phyloP scores from a whole-genome alignment of 805 yeast species.

The Ogataea saltuana region DNA sequence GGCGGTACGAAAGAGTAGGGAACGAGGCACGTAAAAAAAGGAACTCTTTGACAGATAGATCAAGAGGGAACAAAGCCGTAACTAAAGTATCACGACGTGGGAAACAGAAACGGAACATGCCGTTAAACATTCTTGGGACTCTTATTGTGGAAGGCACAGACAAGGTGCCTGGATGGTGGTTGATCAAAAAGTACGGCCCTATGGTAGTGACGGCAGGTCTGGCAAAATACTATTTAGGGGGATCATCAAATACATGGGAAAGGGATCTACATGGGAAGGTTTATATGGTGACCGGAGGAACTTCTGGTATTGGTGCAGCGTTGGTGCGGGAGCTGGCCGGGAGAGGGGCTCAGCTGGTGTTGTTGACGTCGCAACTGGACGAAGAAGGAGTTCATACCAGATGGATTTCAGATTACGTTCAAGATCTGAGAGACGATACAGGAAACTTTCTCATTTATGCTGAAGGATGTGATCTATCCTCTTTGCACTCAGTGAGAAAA shows the following conservation, averaged over 20 bases:
- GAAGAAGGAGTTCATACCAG: constrained; percentile 37
- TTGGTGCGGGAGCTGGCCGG: constrained; percentile 72
- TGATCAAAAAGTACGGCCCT: constrained; percentile 61
- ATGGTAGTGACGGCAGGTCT: constrained; percentile 45
- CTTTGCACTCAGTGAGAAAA: constrained; percentile 72
- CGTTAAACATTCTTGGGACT: constrained; percentile 75
- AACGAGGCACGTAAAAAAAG: background rate
- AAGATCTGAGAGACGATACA: constrained; percentile 70
- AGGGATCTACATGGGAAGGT: constrained; percentile 91
- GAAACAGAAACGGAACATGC: too few species aligned
- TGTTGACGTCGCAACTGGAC: constrained; percentile 64
- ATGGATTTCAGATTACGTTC: constrained; percentile 80
- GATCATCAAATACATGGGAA: constrained; percentile 86
- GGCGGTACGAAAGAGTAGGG: constrained; percentile 3
- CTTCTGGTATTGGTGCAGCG: constrained; percentile 84
- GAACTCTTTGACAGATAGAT: background rate
- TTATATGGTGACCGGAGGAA: constrained; percentile 85
- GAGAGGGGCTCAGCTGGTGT: constrained; percentile 82
- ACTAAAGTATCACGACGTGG: background rate
- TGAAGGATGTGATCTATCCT: constrained; percentile 82
- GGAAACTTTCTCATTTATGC: constrained; percentile 79
- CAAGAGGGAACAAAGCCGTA: background rate
- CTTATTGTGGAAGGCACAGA: constrained; percentile 72
- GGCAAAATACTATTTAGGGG: constrained; percentile 74
- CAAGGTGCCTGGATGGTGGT: constrained; percentile 71